Base-by-base conservation (phyloP, 352 stramenopile genomes). In the Pythium brassicae region DNA sequence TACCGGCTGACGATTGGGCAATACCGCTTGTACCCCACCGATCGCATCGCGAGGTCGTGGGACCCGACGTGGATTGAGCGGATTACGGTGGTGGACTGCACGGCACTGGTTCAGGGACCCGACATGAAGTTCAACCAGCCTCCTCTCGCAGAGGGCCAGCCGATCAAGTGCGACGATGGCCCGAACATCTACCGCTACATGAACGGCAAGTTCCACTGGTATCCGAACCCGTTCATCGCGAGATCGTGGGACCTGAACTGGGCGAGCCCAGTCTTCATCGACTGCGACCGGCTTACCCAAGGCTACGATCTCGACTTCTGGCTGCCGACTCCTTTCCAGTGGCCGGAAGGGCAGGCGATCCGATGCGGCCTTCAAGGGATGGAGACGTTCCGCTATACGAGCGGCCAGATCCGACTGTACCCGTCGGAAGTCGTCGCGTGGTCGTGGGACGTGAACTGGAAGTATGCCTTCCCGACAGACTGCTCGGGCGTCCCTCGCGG, bases 401-500 rank as follows among this genome's bases (percentile, higher is more conserved):
- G 44, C 20, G 55, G 55, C 19, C 26, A 66, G 50, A 20, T 27
- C 17, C 55, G 59, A 7, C 57, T 55, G 55, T 71, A 53, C 47
- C 27, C 47, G 17, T 40, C 11, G 22, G 19, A 42, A 17, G 23
- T 20, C 19, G 64, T 71, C 9, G 63, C 63, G 7, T 42, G 27
- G 39, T 71, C 63, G 47, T 71, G 63, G 63, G 63, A 71, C n/a
- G 8, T 37, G 10, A 53, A 55, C 37, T 66, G 55, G 53, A 5
- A 0, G 4, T 37, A 37, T 6, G 15, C 42, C 4, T 20, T 52
- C n/a, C 34, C 59, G 8, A 34, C 48, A 20, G 50, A 56, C 3
- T 56, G 50, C 40, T 12, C 34, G 20, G 22, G n/a, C 27, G 5
- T 53, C 34, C 8, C 15, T 22, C 12, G 22, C 5, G 29, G 47